Conservation (phyloP, 768 basidiomycete genomes). For the Brasilioporus rufonigricans region DNA sequence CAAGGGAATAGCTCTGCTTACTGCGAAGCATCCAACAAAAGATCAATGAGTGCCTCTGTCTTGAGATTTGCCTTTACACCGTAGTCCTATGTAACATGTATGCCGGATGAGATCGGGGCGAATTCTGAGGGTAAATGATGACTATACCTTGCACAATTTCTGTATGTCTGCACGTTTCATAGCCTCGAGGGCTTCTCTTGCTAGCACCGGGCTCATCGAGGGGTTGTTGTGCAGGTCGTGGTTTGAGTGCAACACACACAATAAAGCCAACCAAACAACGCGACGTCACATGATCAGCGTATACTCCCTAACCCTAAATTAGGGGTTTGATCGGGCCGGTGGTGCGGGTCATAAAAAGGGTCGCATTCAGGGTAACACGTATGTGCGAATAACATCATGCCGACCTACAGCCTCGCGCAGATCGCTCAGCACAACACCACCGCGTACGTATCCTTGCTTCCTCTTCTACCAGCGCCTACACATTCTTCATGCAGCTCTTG, state of each 20-base stretch:
- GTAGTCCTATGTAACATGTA: slow-evolving; percentile 51
- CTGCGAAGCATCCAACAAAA: slow-evolving; percentile 55
- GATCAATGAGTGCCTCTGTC: slow-evolving; percentile 74
- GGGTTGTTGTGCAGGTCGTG: slow-evolving; percentile 28
- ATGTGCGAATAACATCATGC: slow-evolving; percentile 17
- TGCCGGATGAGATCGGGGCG: slow-evolving; percentile 12
- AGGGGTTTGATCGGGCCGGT: not conserved
- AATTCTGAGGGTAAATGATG: slow-evolving; percentile 12
- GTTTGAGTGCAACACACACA: slow-evolving; percentile 47
- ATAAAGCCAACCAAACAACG: slow-evolving; percentile 48
- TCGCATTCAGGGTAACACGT: not conserved
- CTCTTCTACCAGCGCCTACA: slow-evolving; percentile 5
- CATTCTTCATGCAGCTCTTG: slow-evolving; percentile 53
- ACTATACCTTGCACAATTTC: slow-evolving; percentile 56
- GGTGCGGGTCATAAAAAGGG: not conserved
- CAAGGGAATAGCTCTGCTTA: slow-evolving; percentile 37
- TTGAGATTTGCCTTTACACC: slow-evolving; percentile 83
- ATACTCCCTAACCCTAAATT: slow-evolving; percentile 3
- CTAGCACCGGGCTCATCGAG: slow-evolving; percentile 41
- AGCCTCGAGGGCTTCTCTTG: slow-evolving; percentile 46
- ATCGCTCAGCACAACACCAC: slow-evolving; percentile 57
- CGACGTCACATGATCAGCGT: slow-evolving; percentile 40
- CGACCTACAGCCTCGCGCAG: slow-evolving; percentile 51
- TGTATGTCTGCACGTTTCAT: slow-evolving; percentile 58
- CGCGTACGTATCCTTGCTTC: slow-evolving; percentile 37